Evolutionary conservation across 2,329 filamentous ascomycete species (phyloP).

Genomic region (Colletotrichum eleusines): DNA sequence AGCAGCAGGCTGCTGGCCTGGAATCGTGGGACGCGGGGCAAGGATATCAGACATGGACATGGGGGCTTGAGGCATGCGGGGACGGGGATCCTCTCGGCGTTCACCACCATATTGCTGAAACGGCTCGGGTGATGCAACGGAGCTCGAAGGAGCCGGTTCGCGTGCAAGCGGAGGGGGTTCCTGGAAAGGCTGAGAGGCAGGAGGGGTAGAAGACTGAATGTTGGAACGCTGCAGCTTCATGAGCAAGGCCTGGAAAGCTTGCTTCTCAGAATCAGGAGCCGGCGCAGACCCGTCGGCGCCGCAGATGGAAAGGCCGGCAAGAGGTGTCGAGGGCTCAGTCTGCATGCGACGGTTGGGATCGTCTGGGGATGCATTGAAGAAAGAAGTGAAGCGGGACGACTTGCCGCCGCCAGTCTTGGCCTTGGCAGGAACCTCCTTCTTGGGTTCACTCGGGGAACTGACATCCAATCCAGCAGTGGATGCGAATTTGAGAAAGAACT

Average conservation of each 20-base stretch:
- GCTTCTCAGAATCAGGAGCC: constrained; percentile 77
- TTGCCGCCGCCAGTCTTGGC: constrained; percentile 69
- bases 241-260: constrained; percentile 86
- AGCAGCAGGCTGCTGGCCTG: constrained; percentile 60
- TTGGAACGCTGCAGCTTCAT: constrained; percentile 80
- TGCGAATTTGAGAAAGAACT: constrained; percentile 76
- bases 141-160: constrained; percentile 47
- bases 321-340: constrained; percentile 62
- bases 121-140: constrained; percentile 61
- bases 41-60: constrained; percentile 64
- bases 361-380: constrained; percentile 74
- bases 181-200: constrained; percentile 58
- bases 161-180: constrained; percentile 51
- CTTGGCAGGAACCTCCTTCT: constrained; percentile 61
- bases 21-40: constrained; percentile 60
- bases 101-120: constrained; percentile 62
- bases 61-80: constrained; percentile 55
- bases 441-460: constrained; percentile 62
- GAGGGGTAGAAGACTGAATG: constrained; percentile 57
- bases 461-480: constrained; percentile 58
- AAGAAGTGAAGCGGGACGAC: constrained; percentile 87
- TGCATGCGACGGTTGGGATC: constrained; percentile 61
- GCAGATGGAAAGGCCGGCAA: constrained; percentile 48
- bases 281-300: constrained; percentile 48
- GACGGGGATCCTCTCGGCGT: constrained; percentile 58